These are phyloP conservation scores for Zygnema cylindricum DNA, from an alignment of 139 green algal genomes.

Conservation along the genomic window DNA sequence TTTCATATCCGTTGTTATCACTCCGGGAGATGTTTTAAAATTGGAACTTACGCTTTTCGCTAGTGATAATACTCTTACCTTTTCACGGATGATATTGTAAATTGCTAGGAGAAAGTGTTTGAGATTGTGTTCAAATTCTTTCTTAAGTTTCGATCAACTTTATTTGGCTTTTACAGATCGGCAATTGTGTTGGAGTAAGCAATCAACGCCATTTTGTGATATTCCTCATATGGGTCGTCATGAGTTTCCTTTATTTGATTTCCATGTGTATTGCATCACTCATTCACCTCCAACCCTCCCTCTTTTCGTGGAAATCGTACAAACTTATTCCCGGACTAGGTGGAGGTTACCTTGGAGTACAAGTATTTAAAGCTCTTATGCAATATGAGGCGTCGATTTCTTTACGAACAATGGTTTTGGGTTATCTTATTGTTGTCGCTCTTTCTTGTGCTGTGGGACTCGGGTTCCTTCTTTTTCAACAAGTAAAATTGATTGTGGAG, in stretches of 20 bases:
- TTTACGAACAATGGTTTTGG: conserved; percentile 9
- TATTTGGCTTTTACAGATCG: conserved; percentile 45
- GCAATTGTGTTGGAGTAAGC: conserved; percentile 58
- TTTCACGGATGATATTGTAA: conserved; percentile 22
- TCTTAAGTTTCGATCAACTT: neutral
- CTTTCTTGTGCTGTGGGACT: conserved; percentile 4
- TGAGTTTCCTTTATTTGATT: conserved; percentile 44
- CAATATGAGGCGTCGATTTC: conserved; percentile 29
- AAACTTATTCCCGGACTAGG: conserved; percentile 1
- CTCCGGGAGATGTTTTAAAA: too few relatives aligned
- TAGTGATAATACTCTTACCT: neutral
- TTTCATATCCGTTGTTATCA: too few relatives aligned
- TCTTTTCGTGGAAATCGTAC: neutral
- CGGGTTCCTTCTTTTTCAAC: conserved; percentile 39
- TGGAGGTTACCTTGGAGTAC: neutral
- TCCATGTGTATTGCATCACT: conserved; percentile 7
- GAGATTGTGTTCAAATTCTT: neutral
- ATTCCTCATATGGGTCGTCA: conserved; percentile 54
- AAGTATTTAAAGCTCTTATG: conserved; percentile 11
- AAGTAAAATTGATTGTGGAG: conserved; percentile 14
- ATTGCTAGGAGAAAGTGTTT: conserved; percentile 17
- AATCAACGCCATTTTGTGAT: conserved; percentile 63
- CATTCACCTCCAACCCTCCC: conserved; percentile 11
- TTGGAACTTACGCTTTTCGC: too few relatives aligned
- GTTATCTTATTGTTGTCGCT: conserved; percentile 11